Percentiles rank a stretch among this genome's conserved stretches.
Conservation (phyloP, 2,329 filamentous ascomycete genomes). For the Pseudohalonectria lignicola region DNA sequence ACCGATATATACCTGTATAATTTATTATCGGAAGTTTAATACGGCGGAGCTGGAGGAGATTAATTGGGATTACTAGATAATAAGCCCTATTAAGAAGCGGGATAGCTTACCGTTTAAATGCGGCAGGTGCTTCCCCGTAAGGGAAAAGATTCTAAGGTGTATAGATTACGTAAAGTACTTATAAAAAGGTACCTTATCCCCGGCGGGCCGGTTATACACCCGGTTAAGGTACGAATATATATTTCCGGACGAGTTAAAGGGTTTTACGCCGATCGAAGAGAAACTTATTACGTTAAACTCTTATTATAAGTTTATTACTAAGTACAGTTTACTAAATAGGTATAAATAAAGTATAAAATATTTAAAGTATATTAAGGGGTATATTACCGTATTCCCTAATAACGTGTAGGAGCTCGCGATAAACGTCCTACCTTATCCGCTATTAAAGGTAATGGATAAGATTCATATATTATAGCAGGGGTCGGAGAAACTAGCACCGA, state of each 20-base stretch:
- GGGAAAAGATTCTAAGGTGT: neutral
- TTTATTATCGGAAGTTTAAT: no score
- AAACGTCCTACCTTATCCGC: neutral
- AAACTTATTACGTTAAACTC: neutral
- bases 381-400: neutral
- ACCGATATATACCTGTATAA: neutral
- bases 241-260: neutral
- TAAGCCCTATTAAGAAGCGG: neutral
- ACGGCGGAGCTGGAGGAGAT: neutral
- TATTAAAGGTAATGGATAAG: no score
- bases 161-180: neutral
- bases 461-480: neutral
- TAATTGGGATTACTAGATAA: neutral
- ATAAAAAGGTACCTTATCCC: no score
- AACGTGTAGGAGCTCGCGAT: no score
- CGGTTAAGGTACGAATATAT: neutral
- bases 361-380: neutral
- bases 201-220: neutral
- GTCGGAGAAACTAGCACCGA: neutral
- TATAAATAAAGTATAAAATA: neutral
- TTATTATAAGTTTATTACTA: neutral
- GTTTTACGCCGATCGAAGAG: no score
- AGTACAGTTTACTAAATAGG: neutral
- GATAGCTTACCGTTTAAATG: no score
- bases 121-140: no score